phyloP scores from a whole-genome alignment of 2,329 filamentous ascomycete genomes.

The Fusarium chaquense region DNA sequence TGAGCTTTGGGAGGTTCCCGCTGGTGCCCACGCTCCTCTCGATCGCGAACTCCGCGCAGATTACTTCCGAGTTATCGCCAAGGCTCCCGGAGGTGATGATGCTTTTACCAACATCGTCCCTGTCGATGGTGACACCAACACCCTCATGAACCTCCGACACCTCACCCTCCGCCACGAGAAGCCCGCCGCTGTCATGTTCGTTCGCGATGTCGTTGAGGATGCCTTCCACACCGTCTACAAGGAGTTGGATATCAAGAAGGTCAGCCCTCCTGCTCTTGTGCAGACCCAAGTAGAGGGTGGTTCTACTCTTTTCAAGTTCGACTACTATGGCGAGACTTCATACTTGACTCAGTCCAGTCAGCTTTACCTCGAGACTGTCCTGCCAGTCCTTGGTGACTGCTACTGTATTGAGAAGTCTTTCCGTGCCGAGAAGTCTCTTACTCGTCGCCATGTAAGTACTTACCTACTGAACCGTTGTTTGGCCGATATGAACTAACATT shows the following conservation, averaged over 20 bases:
- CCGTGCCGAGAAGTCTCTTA: conserved; percentile 96
- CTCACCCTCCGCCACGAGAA: conserved; percentile 87
- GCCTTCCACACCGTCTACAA: conserved; percentile 85
- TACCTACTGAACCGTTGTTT: background rate
- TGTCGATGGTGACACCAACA: conserved; percentile 50
- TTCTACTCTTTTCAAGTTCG: conserved; percentile 87
- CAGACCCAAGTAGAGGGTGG: conserved; percentile 97
- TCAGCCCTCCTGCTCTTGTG: conserved; percentile 89
- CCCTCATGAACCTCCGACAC: conserved; percentile 83
- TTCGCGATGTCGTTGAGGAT: conserved; percentile 82
- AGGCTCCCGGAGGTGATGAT: conserved; percentile 83
- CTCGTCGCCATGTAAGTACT: conserved; percentile 76
- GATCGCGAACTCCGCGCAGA: conserved; percentile 91
- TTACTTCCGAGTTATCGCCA: conserved; percentile 82
- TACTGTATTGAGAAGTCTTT: conserved; percentile 99
- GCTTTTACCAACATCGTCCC: conserved; percentile 84
- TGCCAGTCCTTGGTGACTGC: conserved; percentile 91
- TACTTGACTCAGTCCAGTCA: conserved; percentile 98
- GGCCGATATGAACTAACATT: background rate
- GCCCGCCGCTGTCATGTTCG: conserved; percentile 86
- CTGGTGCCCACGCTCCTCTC: conserved; percentile 83
- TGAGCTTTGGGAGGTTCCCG: conserved; percentile 84
- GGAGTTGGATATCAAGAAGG: conserved; percentile 82
- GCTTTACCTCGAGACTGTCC: conserved; percentile 94
- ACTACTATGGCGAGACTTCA: conserved; percentile 89